Conservation (phyloP, 805 yeast species). For the Cyberlindnera sargentensis region DNA sequence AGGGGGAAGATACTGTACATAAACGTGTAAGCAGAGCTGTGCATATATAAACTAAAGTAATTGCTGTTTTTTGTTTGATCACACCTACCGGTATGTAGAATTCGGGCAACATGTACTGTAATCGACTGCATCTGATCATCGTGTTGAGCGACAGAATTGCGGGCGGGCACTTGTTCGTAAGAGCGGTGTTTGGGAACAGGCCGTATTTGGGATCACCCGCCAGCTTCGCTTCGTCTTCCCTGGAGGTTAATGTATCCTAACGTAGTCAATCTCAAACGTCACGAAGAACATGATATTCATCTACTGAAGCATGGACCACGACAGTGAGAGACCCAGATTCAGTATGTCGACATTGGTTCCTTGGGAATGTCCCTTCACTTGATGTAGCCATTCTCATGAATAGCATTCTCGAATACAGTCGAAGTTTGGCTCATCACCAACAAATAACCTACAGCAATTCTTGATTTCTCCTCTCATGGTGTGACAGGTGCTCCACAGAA, state of each 20-base stretch:
- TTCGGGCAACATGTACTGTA: too few relatives aligned
- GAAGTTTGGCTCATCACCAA: constrained; percentile 40
- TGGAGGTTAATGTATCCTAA: constrained; percentile 42
- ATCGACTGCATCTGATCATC: too few relatives aligned
- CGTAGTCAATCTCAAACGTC: constrained; percentile 38
- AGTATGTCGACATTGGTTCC: constrained; percentile 46
- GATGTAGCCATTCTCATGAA: constrained; percentile 44
- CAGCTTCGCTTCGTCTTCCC: constrained; percentile 29
- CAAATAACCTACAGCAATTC: constrained; percentile 31
- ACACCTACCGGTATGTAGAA: too few relatives aligned
- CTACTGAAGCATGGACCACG: constrained; percentile 48
- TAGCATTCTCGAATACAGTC: constrained; percentile 34
- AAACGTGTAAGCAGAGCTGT: neutral
- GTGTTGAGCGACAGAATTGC: too few relatives aligned
- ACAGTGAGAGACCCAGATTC: constrained; percentile 43
- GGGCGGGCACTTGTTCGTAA: too few relatives aligned
- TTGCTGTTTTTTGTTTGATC: too few relatives aligned
- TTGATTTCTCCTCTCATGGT: constrained; percentile 21
- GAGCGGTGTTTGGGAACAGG: too few relatives aligned
- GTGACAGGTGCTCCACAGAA: constrained; percentile 37
- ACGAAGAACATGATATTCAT: constrained; percentile 35
- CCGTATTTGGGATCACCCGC: constrained; percentile 38
- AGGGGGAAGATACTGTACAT: neutral
- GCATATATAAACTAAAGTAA: too few relatives aligned
- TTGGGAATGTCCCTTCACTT: constrained; percentile 41